Base-by-base conservation (phyloP, 1,284 basidiomycete species). In the Ustilago bromivora region DNA sequence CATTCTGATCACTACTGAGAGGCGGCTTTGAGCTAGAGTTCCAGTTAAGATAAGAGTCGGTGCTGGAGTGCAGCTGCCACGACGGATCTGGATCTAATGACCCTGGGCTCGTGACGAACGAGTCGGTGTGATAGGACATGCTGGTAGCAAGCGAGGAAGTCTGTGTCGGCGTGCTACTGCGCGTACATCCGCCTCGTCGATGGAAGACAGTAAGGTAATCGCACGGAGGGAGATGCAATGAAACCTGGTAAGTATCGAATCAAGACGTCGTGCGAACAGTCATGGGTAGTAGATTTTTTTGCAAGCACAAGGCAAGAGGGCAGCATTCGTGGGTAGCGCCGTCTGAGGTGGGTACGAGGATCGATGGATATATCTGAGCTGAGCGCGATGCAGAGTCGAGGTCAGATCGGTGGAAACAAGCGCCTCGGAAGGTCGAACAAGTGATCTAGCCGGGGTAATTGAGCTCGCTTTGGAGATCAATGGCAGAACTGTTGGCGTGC, bases 51-150 rank as follows among this genome's bases (percentile, higher is more conserved):
- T 77, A 77, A 7, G 70, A 72, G 55, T 77, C 75, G 49, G 70
- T 77, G 61, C 75, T 77, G 19, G 75, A 77, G 31, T 77, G 70
- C 23, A 72, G 32, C 31, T 72, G 66, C 75, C 70, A 70, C 28
- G 66, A 31, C 2, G 66, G 62, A 19, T 63, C 66, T n/a, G 60
- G 59, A 47, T 59, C 49, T 10, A 61, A 36, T 28, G 62, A 23
- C 4, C 17, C 56, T 3, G 72, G 67, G 51, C 72, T 70, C 3
- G 61, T 54, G 17, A 67, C 71, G 40, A 68, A 61, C 31, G 71
- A 55, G 61, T 68, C 61, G 6, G 66, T 55, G 46, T 53, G 60
- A 58, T 62, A 75, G 17, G 72, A 69, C 72, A 75, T 75, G 66
- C 52, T 75, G 71, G 49, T 10, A 49, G 9, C 31, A 40, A 51